These are phyloP conservation scores for Amphirosellinia nigrospora DNA, from an alignment of 495 filamentous ascomycete genomes.

Conservation along the genomic window DNA sequence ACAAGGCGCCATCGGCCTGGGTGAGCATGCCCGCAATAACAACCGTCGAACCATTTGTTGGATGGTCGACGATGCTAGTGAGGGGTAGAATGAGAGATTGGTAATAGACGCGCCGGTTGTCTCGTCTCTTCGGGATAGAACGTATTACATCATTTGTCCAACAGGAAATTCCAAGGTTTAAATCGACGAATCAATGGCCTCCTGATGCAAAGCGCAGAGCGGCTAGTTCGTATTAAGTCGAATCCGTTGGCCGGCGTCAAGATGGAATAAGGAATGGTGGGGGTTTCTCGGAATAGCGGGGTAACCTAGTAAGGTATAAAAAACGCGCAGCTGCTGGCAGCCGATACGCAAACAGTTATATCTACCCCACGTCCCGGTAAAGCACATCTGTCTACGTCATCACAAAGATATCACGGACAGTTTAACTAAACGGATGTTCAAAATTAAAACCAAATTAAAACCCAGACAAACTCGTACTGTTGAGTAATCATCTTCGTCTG, in stretches of 20 bases:
- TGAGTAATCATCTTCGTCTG: background rate
- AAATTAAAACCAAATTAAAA: no score
- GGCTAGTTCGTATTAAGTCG: slow-evolving; percentile 9
- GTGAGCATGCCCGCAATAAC: background rate
- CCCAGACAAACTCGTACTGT: background rate
- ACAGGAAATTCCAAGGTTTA: background rate
- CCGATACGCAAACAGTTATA: background rate
- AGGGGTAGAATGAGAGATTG: slow-evolving; percentile 1
- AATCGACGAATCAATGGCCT: background rate
- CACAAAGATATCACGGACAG: background rate
- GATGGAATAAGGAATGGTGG: background rate
- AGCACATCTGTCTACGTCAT: slow-evolving; percentile 4
- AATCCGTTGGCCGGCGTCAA: background rate
- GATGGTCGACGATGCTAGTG: slow-evolving; percentile 1
- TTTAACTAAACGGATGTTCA: no score
- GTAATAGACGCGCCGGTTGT: background rate
- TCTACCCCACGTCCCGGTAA: background rate
- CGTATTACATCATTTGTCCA: background rate
- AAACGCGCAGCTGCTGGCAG: slow-evolving; percentile 9
- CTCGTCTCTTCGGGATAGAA: background rate
- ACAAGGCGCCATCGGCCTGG: background rate
- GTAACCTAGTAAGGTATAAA: background rate
- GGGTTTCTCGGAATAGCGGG: slow-evolving; percentile 4
- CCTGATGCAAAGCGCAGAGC: background rate
- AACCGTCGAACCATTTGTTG: background rate